Evolutionary conservation across 805 yeast species (phyloP).

Genomic region (Metschnikowia chrysomelidarum): DNA sequence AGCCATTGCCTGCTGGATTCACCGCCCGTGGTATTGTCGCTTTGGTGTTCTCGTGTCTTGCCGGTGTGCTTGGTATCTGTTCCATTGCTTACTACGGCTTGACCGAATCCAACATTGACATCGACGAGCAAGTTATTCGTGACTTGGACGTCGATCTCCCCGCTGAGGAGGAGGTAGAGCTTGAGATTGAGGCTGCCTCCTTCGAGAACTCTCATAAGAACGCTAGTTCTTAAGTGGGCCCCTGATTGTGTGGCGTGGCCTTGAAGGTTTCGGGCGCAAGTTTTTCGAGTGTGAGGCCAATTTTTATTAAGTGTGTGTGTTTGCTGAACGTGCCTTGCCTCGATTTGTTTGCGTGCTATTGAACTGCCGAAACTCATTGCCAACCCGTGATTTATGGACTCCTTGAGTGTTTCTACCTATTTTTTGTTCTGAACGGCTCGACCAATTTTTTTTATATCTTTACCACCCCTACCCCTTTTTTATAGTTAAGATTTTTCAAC

Average conservation of each 20-base stretch:
- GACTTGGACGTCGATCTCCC: conserved; percentile 50
- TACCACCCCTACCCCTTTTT: conserved; percentile 11
- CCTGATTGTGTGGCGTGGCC: not conserved
- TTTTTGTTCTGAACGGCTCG: conserved; percentile 20
- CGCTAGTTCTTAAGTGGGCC: conserved; percentile 1
- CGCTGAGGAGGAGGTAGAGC: conserved; percentile 23
- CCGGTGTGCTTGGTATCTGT: conserved; percentile 80
- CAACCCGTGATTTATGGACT: too few relatives aligned
- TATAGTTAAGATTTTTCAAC: conserved; percentile 7
- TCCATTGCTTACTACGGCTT: conserved; percentile 82
- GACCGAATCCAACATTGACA: conserved; percentile 65
- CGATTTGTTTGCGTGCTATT: conserved; percentile 3
- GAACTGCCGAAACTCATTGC: conserved; percentile 1
- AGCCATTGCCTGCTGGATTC: conserved; percentile 79
- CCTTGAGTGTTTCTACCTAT: conserved; percentile 4
- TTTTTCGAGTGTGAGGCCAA: conserved; percentile 1
- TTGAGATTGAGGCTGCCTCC: conserved; percentile 12
- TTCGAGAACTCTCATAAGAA: conserved; percentile 6
- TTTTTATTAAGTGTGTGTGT: conserved; percentile 13
- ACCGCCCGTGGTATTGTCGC: conserved; percentile 96
- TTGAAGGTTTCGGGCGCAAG: not conserved
- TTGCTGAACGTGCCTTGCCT: conserved; percentile 7
- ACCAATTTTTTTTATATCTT: conserved; percentile 13
- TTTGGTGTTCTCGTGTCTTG: conserved; percentile 80
- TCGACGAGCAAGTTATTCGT: conserved; percentile 60